Base-by-base conservation (phyloP, 2,329 filamentous ascomycete genomes). In the Stagonosporopsis cucurbitacearum region DNA sequence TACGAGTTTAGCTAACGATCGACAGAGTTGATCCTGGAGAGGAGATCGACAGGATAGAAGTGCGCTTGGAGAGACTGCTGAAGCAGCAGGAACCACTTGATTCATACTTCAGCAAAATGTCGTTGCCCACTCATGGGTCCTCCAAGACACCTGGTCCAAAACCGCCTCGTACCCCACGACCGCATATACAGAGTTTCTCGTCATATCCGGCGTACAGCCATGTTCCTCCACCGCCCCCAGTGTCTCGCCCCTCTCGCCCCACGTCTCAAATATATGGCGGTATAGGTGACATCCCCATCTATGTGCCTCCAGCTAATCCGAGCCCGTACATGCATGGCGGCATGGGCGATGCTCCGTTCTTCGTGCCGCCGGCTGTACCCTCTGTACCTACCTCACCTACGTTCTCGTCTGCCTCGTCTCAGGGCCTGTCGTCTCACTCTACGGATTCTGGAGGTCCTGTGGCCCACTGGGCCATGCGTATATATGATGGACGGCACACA, bases 391-490 rank as follows among this genome's bases (percentile, higher is more conserved):
- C 73, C 8, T 79, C 77, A 13, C 78, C 78, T 6, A 76, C 75
- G 1, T 77, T 75, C 49, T 79, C 77, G 4, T 78, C 74, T 17
- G 71, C 73, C 39, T 80, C 78, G 2, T 78, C 76, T 8, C 74
- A 73, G 23, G 75, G 76, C 1, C 73, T 73, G 45, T 70, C 71
- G 3, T 75, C 74, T 4, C 68, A 72, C 39, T 75, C 74, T 1
- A 72, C 63, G 48, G 69, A 71, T 40, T 75, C 74, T 0, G 61
- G 64, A 22, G 66, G 67, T 17, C 58, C 65, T 8, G 67, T 68
- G 20, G 63, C 67, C 17, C 78, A 81, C 55, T 81, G 79, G 79
- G 77, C 75, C 1, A 72, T 73, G 55, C 71, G 76, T 42, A 74
- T 81, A 12, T 80, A 78, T 40, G 77, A 79, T 56, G 78, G 78